phyloP scores from a whole-genome alignment of 108 stramenopile genomes.

The Aurantiochytrium sp. region DNA sequence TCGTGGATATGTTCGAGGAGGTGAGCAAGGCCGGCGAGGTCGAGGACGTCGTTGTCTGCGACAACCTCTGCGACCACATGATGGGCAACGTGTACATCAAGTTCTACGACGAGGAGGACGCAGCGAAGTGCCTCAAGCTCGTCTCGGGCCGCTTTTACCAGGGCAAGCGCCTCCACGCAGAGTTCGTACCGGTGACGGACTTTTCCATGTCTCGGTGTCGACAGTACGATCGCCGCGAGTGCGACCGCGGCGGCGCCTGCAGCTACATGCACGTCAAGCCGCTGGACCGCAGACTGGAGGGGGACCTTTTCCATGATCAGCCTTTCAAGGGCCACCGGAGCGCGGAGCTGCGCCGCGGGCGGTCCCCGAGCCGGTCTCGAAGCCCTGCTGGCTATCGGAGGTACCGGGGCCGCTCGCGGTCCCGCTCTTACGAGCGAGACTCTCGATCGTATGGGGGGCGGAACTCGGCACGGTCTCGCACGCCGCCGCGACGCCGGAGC shows the following conservation, averaged over 20 bases:
- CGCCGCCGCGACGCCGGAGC: no score
- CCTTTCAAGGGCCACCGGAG: background rate
- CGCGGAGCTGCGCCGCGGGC: background rate
- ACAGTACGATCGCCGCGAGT: slow-evolving; percentile 74
- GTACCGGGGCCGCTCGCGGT: background rate
- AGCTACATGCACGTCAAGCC: slow-evolving; percentile 89
- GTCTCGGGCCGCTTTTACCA: slow-evolving; percentile 89
- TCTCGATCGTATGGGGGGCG: background rate
- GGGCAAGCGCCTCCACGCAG: slow-evolving; percentile 75
- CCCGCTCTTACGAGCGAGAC: background rate
- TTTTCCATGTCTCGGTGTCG: slow-evolving; percentile 91
- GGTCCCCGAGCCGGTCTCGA: background rate
- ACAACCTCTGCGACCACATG: slow-evolving; percentile 98
- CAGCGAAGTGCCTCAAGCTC: slow-evolving; percentile 75
- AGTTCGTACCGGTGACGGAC: slow-evolving; percentile 91
- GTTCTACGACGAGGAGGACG: slow-evolving; percentile 90
- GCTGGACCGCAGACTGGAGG: slow-evolving; percentile 33
- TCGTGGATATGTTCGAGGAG: slow-evolving; percentile 71
- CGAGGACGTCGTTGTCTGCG: slow-evolving; percentile 87
- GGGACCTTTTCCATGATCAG: slow-evolving; percentile 32
- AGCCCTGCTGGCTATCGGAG: background rate
- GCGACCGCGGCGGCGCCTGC: slow-evolving; percentile 84
- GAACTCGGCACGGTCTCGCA: background rate
- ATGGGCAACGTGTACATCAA: slow-evolving; percentile 87
- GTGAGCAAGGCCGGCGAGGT: slow-evolving; percentile 85